These are phyloP conservation scores for Sugiyamaella grinbergsii DNA, from an alignment of 1,139 yeast species.

Conservation along the genomic window DNA sequence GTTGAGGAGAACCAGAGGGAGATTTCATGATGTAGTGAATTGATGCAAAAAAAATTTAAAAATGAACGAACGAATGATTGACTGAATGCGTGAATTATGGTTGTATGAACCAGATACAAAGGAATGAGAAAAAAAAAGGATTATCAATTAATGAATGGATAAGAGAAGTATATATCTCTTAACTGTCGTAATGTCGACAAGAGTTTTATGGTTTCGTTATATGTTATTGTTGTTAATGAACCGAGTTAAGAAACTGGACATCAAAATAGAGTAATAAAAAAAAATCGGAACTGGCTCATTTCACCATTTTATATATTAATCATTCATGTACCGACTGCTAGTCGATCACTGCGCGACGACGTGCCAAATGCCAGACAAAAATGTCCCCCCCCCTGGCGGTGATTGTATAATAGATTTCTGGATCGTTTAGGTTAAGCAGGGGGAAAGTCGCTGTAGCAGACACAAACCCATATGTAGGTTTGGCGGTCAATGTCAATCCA, in stretches of 20 bases:
- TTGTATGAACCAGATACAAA: background rate
- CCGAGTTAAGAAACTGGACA: constrained; percentile 1
- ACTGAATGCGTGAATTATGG: background rate
- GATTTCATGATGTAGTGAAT: constrained; percentile 7
- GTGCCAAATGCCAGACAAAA: constrained; percentile 2
- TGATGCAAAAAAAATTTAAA: constrained; percentile 7
- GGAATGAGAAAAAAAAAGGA: too few species aligned
- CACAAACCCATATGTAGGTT: too few species aligned
- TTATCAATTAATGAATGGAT: background rate
- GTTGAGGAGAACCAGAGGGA: constrained; percentile 6
- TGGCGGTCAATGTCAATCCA: constrained; percentile 8
- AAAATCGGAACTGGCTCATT: background rate
- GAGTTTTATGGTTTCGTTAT: too few species aligned
- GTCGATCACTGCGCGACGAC: constrained; percentile 10
- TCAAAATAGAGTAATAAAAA: background rate
- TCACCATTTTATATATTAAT: constrained; percentile 8
- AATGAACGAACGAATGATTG: constrained; percentile 5
- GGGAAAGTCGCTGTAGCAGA: constrained; percentile 8
- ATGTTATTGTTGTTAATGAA: too few species aligned
- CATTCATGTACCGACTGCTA: background rate
- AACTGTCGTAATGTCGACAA: background rate
- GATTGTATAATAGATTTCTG: too few species aligned
- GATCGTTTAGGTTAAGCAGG: constrained; percentile 10
- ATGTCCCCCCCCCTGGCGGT: constrained; percentile 3
- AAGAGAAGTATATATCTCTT: background rate